Evolutionary conservation across 345 rosid genomes (phyloP).

Genomic region (Toxicodendron radicans): DNA sequence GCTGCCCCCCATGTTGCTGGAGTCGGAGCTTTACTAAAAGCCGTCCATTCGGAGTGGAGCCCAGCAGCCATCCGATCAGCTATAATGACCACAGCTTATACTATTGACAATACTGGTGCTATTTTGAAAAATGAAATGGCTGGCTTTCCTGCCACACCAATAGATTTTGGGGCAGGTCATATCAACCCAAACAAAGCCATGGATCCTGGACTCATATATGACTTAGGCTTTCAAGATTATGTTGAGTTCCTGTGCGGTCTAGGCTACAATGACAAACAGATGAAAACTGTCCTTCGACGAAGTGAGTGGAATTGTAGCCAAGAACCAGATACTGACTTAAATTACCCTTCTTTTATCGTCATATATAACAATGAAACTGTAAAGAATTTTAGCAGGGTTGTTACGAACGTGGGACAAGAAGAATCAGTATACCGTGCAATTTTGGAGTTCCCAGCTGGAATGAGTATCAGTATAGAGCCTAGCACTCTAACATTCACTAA

Average conservation of each 20-base stretch:
- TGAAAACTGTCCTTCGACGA: constrained; percentile 33
- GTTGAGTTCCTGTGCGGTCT: constrained; percentile 33
- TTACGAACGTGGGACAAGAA: constrained; percentile 32
- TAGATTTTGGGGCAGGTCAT: constrained; percentile 41
- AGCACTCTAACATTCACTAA: constrained; percentile 11
- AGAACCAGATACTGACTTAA: background rate
- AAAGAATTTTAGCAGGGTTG: constrained; percentile 23
- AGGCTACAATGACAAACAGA: constrained; percentile 29
- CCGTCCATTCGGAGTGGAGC: constrained; percentile 38
- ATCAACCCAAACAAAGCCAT: constrained; percentile 24
- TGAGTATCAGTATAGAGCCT: constrained; percentile 19
- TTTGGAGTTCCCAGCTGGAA: constrained; percentile 2
- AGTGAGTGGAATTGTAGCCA: constrained; percentile 33
- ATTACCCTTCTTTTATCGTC: constrained; percentile 13
- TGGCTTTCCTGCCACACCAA: constrained; percentile 29
- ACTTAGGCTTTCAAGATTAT: constrained; percentile 32
- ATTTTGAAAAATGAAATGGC: constrained; percentile 18
- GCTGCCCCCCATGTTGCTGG: constrained; percentile 19
- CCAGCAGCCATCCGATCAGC: constrained; percentile 26
- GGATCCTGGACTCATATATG: constrained; percentile 31
- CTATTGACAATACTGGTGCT: constrained; percentile 19
- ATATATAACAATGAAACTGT: constrained; percentile 15
- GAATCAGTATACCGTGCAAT: constrained; percentile 17
- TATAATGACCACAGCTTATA: constrained; percentile 40
- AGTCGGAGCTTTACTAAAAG: constrained; percentile 49